phyloP scores from a whole-genome alignment of 768 basidiomycete species.

The Lactarius hatsudake region DNA sequence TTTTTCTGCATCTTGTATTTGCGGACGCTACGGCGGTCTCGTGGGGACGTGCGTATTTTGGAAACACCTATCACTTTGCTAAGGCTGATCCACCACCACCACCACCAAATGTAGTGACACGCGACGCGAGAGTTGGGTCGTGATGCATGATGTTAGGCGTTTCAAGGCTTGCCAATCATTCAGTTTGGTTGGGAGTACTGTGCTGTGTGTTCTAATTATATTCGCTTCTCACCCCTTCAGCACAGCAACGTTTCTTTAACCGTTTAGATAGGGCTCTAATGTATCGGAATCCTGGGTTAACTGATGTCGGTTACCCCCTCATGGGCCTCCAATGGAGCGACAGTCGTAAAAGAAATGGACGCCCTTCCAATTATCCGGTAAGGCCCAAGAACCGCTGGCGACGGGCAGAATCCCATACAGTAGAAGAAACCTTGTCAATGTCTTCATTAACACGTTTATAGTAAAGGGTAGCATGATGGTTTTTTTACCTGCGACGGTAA shows the following conservation, averaged over 20 bases:
- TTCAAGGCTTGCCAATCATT: background rate
- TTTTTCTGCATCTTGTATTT: background rate
- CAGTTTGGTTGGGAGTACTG: too few species aligned
- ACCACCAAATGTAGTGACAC: background rate
- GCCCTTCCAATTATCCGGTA: constrained; percentile 12
- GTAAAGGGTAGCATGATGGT: background rate
- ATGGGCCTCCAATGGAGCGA: too few species aligned
- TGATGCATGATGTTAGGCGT: background rate
- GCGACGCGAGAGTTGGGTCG: background rate
- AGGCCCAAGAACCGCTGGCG: constrained; percentile 36
- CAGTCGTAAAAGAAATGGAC: too few species aligned
- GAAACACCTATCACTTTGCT: background rate
- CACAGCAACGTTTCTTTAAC: too few species aligned
- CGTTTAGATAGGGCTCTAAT: too few species aligned
- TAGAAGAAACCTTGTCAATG: constrained; percentile 43
- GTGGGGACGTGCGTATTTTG: background rate
- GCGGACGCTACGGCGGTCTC: background rate
- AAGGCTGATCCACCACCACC: background rate
- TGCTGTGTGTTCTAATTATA: too few species aligned
- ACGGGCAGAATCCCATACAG: constrained; percentile 51
- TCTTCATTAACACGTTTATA: background rate
- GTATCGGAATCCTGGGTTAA: too few species aligned
- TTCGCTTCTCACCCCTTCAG: too few species aligned
- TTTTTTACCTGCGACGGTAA: constrained; percentile 17
- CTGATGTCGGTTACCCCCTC: too few species aligned